Evolutionary conservation across 805 yeast species (phyloP), one percentile per base, ranked within the genome.

Genomic region (Scheffersomyces lignosus): DNA sequence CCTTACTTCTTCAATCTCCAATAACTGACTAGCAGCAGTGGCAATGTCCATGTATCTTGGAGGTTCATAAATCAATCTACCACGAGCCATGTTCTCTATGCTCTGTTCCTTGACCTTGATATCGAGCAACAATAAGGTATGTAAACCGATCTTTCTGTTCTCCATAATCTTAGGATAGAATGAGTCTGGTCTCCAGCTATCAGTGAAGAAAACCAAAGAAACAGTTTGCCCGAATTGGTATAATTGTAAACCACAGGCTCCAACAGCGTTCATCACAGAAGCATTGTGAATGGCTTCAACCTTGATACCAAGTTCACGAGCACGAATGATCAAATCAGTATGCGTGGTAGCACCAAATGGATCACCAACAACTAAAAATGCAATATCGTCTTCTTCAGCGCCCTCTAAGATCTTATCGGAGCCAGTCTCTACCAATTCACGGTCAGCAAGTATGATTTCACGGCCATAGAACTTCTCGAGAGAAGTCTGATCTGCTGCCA

Each of bases 291-390:
- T 79, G 27, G 85, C 76, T 56, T 87, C 95, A 29, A 86, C 87
- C 34, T 75, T 68, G 55, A 93, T 87, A 2, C 79, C 79, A 42
- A 81, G 71, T 61, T 86, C 96, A 49, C 95, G 78, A 29, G 99
- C 98, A 54, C 99, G 74, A 42, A 91, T 76, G 28, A 90, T 87
- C 45, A 91, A 73, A 66, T 93, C 99, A 0, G 97, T 88, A 65
- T 91, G 99, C 1, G 99, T 91, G 4, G 99, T 91, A 22, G 99
- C 99, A 23, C 99, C 99, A 56, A 88, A 91, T 23, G 91, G 96
- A 60, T 91, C 99, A 24, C 99, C 99, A 18, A 91, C 99, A 15
- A 93, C 99, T 45, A 93, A 71, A 50, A 91, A 89, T 0, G 97
- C 98, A 58, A 91, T 75, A 57, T 93, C 96, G 37, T 84, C 91